Evolutionary conservation across 345 rosid species (phyloP).

Genomic region (Odontarrhena argentea): DNA sequence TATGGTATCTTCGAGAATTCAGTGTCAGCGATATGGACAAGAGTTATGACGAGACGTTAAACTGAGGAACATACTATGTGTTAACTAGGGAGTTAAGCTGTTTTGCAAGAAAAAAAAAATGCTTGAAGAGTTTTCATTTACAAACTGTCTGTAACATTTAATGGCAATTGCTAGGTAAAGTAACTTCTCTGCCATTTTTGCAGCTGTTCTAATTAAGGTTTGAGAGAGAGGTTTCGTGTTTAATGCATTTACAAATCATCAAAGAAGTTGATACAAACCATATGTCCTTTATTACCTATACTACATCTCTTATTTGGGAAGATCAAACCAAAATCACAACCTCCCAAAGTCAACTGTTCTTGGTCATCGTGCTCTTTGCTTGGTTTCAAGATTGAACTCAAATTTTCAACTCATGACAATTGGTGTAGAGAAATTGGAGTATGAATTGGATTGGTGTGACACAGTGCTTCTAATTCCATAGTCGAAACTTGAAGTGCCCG

Average conservation of each 20-base stretch:
- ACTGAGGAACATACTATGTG: background rate
- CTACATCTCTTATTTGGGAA: background rate
- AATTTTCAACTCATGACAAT: background rate
- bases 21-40: background rate
- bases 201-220: background rate
- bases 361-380: background rate
- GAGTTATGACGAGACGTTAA: constrained; percentile 7
- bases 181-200: background rate
- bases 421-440: background rate
- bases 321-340: background rate
- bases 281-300: background rate
- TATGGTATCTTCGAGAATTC: background rate
- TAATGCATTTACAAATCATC: background rate
- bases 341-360: background rate
- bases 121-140: background rate
- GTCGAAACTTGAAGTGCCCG: constrained; percentile 1
- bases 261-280: too few species aligned
- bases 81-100: background rate
- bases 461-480: constrained; percentile 15
- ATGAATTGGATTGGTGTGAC: background rate
- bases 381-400: background rate
- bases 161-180: background rate
- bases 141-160: background rate
- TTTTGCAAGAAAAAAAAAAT: background rate
- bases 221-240: background rate